These are phyloP conservation scores for Globisporangium ultimum DNA, from an alignment of 352 stramenopile genomes.

Conservation along the genomic window DNA sequence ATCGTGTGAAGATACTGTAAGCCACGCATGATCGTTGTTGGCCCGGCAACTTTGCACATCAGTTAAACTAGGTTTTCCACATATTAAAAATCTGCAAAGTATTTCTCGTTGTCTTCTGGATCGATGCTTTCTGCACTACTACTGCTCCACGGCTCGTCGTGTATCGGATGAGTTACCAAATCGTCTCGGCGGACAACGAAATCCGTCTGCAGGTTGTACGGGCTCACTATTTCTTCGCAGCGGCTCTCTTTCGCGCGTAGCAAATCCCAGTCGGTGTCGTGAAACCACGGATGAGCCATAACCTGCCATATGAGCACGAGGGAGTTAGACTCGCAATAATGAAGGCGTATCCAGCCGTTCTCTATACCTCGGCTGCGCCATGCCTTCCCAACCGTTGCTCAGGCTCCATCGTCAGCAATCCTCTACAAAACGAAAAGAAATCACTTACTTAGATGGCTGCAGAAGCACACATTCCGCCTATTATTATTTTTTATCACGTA, in stretches of 20 bases:
- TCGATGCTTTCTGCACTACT: conserved; percentile 72
- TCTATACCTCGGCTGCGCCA: conserved; percentile 26
- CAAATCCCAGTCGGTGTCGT: conserved; percentile 44
- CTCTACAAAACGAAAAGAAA: conserved; percentile 7
- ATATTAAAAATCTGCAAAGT: conserved; percentile 53
- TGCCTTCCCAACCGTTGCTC: conserved; percentile 35
- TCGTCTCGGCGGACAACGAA: conserved; percentile 16
- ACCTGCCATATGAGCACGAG: conserved; percentile 23
- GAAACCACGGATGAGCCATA: conserved; percentile 63
- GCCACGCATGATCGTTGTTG: neutral
- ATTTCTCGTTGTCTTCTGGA: conserved; percentile 58
- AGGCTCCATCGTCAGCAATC: conserved; percentile 32
- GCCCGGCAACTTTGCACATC: neutral
- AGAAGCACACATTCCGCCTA: too few species aligned
- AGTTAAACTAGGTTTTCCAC: conserved; percentile 17
- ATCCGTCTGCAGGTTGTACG: conserved; percentile 34
- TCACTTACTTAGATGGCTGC: too few species aligned
- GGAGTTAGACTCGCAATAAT: neutral
- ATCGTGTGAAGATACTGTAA: conserved; percentile 5
- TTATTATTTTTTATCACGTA: conserved; percentile 8
- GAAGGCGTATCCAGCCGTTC: neutral
- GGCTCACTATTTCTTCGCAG: conserved; percentile 8
- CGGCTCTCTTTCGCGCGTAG: conserved; percentile 17
- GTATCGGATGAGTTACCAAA: too few species aligned
- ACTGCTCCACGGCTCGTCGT: too few species aligned